Conservation (phyloP, 1,139 yeast species). For the Yamadazyma kanchanaburiensis region DNA sequence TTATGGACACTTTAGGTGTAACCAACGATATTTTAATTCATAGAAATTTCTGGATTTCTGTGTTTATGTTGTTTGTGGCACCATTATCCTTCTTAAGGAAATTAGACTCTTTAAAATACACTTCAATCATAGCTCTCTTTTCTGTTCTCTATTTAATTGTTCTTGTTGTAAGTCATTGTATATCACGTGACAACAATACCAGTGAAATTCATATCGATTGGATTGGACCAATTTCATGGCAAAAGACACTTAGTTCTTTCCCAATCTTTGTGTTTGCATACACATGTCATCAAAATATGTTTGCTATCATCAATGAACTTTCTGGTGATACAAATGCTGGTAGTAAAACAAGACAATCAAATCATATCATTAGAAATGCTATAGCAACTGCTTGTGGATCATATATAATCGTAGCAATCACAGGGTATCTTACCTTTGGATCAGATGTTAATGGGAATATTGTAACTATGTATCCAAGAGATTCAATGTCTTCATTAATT, state of each 20-base stretch:
- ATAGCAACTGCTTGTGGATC: constrained; percentile 60
- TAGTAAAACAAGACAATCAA: constrained; percentile 50
- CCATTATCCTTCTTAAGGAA: constrained; percentile 75
- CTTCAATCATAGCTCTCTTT: constrained; percentile 78
- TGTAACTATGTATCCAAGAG: constrained; percentile 64
- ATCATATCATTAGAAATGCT: constrained; percentile 52
- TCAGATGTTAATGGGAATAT: constrained; percentile 65
- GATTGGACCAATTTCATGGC: constrained; percentile 38
- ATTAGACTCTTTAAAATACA: constrained; percentile 80
- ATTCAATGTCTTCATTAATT: constrained; percentile 54
- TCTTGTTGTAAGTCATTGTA: constrained; percentile 66
- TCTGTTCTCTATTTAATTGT: constrained; percentile 77
- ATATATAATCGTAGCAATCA: constrained; percentile 68
- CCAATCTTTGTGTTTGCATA: constrained; percentile 94
- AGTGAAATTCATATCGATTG: constrained; percentile 20
- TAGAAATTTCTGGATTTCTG: constrained; percentile 68
- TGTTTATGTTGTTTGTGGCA: constrained; percentile 58
- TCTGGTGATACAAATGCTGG: constrained; percentile 31
- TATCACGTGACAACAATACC: constrained; percentile 29
- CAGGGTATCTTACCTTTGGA: constrained; percentile 90
- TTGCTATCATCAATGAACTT: constrained; percentile 79
- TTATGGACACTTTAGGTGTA: constrained; percentile 43
- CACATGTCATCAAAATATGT: constrained; percentile 94
- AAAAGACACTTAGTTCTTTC: constrained; percentile 48
- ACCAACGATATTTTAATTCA: constrained; percentile 24